Evolutionary conservation across 768 basidiomycete genomes (phyloP).

Genomic region (Russula compacta): DNA sequence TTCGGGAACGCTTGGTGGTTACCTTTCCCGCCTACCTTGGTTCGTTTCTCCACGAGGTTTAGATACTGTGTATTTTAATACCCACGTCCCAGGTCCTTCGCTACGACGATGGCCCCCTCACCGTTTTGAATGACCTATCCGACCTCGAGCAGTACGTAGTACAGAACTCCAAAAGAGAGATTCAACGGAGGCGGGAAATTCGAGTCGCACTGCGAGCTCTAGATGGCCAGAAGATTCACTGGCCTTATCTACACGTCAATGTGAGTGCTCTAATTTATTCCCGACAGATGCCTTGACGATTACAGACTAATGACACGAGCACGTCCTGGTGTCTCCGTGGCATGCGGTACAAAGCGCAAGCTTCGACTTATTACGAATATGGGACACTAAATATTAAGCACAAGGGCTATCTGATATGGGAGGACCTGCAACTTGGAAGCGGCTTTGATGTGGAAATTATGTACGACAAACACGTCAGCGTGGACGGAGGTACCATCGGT

Average conservation of each 20-base stretch:
- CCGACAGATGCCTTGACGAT: not conserved
- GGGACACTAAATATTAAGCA: slow-evolving; percentile 45
- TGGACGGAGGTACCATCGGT: slow-evolving; percentile 48
- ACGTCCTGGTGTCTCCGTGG: slow-evolving; percentile 38
- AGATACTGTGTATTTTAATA: not conserved
- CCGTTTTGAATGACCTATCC: slow-evolving; percentile 36
- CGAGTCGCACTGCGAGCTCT: slow-evolving; percentile 56
- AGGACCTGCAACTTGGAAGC: slow-evolving; percentile 50
- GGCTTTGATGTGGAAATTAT: slow-evolving; percentile 56
- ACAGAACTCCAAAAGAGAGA: slow-evolving; percentile 48
- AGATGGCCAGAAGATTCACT: slow-evolving; percentile 50
- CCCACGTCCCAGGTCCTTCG: slow-evolving; percentile 42
- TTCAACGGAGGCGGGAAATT: slow-evolving; percentile 44
- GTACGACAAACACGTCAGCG: slow-evolving; percentile 43
- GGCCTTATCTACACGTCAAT: slow-evolving; percentile 54
- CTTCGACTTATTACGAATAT: slow-evolving; percentile 36
- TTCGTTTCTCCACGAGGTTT: slow-evolving; percentile 26
- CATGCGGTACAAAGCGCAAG: slow-evolving; percentile 43
- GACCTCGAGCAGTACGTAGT: slow-evolving; percentile 51
- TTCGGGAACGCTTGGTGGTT: slow-evolving; percentile 79
- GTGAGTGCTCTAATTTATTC: slow-evolving; percentile 28
- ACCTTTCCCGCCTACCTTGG: slow-evolving; percentile 68
- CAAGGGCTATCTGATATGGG: slow-evolving; percentile 43
- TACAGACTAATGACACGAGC: slow-evolving; percentile 40
- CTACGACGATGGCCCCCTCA: slow-evolving; percentile 52